Evolutionary conservation across 2,329 filamentous ascomycete species (phyloP), one percentile per base, ranked within the genome.

Genomic region (Lachnellula cervina): DNA sequence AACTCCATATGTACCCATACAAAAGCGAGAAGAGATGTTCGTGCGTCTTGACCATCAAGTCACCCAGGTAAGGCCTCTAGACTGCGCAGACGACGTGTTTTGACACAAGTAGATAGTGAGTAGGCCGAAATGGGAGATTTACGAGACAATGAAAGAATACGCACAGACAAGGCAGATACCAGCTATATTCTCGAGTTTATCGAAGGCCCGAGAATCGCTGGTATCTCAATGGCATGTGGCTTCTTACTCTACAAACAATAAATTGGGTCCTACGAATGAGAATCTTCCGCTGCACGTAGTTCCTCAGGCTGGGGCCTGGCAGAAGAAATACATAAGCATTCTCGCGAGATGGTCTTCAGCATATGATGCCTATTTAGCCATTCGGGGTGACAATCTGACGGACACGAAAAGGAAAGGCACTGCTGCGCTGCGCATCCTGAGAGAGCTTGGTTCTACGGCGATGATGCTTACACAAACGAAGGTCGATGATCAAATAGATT

Each of bases 361-460:
- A 0, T 84, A 83, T 57, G 76, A 82, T n/a, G 75, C 72, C 13
- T 76, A 84, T 28, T 72, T 84, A 44, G 65, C 68, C 4, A 74
- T 76, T 2, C 76, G 80, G 13, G 23, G 42, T 32, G 72, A 71
- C 8, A 76, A 76, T 0, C 72, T 74, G 2, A 74, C 80, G 43
- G 76, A 69, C 56, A 73, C 71, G 44, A 77, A 82, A 57, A 80
- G 79, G 62, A 76, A 77, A 1, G 80, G 76, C 40, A 82, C 83
- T 52, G 75, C 78, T 2, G 79, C 81, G 16, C 70, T 85, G 13
- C 81, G 82, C 60, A 84, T 84, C 77, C 77, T 76, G 55, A 79
- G 79, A 21, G 8, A 25, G 44, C 21, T 46, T 28, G 28, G 7
- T 46, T 46, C n/a, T 28, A 25, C 19, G 44, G 28, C 14, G 21